phyloP scores from a whole-genome alignment of 2,329 filamentous ascomycete genomes.

The Gnomoniopsis sp. region DNA sequence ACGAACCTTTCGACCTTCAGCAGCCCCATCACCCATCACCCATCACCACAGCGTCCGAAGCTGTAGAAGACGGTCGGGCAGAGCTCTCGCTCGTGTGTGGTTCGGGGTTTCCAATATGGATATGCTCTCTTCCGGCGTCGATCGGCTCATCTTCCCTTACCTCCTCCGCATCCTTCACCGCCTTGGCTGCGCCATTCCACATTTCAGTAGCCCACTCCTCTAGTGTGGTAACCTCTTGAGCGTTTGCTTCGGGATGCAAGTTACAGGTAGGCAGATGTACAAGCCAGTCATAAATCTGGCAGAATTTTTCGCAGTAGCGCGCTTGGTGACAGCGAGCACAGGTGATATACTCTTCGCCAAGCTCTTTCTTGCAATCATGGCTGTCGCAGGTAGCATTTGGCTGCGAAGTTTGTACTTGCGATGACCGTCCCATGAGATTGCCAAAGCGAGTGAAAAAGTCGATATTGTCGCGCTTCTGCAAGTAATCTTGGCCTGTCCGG shows the following conservation, averaged over 20 bases:
- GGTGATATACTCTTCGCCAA: not conserved
- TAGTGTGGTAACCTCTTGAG: not conserved
- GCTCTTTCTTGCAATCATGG: not conserved
- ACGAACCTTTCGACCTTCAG: too few species aligned
- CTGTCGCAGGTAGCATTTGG: not conserved
- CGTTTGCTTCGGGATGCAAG: not conserved
- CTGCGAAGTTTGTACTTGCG: too few species aligned
- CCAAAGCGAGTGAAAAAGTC: too few species aligned
- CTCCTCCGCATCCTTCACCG: not conserved
- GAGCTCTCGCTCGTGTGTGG: too few species aligned
- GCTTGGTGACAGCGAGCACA: constrained; percentile 2
- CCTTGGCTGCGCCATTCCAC: constrained; percentile 1
- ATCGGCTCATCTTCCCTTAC: not conserved
- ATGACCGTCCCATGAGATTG: too few species aligned
- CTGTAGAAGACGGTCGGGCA: too few species aligned
- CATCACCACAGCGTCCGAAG: too few species aligned
- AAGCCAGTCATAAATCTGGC: constrained; percentile 11
- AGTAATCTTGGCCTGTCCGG: too few species aligned
- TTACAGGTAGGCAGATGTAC: not conserved
- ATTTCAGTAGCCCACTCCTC: not conserved
- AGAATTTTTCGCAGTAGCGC: constrained; percentile 12
- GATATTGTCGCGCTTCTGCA: too few species aligned
- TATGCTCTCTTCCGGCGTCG: not conserved
- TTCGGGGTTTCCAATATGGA: too few species aligned
- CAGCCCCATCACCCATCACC: too few species aligned